phyloP scores from a whole-genome alignment of 2,329 filamentous ascomycete species.

The Aureobasidium musti region DNA sequence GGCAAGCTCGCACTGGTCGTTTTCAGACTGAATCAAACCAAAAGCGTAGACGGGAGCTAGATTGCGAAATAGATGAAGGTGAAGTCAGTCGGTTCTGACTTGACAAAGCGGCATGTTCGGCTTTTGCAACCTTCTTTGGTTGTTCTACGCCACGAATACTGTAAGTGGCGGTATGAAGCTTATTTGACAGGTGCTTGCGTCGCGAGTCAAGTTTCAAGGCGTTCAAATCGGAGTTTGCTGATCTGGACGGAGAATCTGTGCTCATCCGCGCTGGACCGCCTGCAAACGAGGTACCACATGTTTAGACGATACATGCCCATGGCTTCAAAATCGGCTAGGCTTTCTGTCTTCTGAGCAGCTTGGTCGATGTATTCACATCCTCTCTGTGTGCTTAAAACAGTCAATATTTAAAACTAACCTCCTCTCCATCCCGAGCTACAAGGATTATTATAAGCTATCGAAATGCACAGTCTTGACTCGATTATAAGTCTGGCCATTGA shows the following conservation, averaged over 20 bases:
- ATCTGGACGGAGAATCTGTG: not conserved
- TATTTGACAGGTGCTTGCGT: constrained; percentile 12
- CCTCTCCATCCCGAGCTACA: no score
- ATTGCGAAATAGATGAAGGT: constrained; percentile 12
- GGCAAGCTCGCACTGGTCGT: constrained; percentile 9
- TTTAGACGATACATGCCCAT: not conserved
- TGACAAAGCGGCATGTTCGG: not conserved
- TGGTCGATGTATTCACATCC: not conserved
- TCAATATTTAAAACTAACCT: no score
- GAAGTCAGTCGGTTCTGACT: constrained; percentile 6
- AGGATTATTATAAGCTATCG: no score
- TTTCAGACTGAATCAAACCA: not conserved
- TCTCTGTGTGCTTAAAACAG: no score
- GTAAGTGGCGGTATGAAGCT: constrained; percentile 4
- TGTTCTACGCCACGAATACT: constrained; percentile 4
- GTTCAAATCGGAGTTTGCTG: not conserved
- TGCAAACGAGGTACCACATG: not conserved
- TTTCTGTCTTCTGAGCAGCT: not conserved
- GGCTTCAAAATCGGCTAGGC: not conserved
- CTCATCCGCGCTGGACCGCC: constrained; percentile 12
- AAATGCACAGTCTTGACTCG: no score
- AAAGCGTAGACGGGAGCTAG: not conserved
- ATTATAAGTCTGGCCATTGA: no score
- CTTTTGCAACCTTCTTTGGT: constrained; percentile 2
- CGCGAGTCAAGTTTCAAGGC: not conserved